A percentile compares a stretch with the other conserved stretches of the same genome.
Conservation (phyloP, 2,329 filamentous ascomycete species). For the Colletotrichum sp. region DNA sequence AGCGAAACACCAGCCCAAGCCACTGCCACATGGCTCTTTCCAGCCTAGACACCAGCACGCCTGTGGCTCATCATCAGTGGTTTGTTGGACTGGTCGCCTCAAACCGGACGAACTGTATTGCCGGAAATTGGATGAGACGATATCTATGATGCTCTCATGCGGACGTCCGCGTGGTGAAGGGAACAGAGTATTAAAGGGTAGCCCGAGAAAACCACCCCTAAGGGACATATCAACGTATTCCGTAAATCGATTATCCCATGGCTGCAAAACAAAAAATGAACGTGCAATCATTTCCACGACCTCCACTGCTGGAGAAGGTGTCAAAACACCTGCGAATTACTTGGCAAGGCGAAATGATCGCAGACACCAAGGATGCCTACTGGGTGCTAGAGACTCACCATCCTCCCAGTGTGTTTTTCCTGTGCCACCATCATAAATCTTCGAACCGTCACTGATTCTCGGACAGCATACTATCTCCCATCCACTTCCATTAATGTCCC, state of each 20-base stretch:
- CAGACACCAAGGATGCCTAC: slow-evolving; percentile 62
- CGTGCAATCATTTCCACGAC: slow-evolving; percentile 62
- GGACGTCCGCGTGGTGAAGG: neutral
- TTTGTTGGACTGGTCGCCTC: neutral
- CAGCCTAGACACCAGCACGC: too few relatives aligned
- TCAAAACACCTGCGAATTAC: slow-evolving; percentile 59
- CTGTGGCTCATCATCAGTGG: neutral
- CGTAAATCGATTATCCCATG: neutral
- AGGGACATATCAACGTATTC: too few relatives aligned
- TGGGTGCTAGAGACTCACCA: slow-evolving; percentile 69
- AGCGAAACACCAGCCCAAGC: neutral
- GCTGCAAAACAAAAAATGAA: slow-evolving; percentile 45
- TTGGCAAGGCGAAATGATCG: slow-evolving; percentile 59
- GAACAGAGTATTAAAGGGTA: neutral
- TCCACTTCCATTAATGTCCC: slow-evolving; percentile 51
- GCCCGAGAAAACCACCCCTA: neutral
- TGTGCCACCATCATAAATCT: neutral
- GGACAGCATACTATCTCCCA: slow-evolving; percentile 64
- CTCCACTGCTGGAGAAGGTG: slow-evolving; percentile 60
- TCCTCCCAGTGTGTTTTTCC: slow-evolving; percentile 54
- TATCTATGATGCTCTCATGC: slow-evolving; percentile 1
- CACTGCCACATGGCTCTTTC: neutral
- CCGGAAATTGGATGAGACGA: neutral
- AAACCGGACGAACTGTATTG: neutral
- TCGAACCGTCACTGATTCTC: neutral